Percentiles rank a stretch among this genome's conserved stretches.
phyloP scores from a whole-genome alignment of 208 protist genomes.

The Porcisia deanei region DNA sequence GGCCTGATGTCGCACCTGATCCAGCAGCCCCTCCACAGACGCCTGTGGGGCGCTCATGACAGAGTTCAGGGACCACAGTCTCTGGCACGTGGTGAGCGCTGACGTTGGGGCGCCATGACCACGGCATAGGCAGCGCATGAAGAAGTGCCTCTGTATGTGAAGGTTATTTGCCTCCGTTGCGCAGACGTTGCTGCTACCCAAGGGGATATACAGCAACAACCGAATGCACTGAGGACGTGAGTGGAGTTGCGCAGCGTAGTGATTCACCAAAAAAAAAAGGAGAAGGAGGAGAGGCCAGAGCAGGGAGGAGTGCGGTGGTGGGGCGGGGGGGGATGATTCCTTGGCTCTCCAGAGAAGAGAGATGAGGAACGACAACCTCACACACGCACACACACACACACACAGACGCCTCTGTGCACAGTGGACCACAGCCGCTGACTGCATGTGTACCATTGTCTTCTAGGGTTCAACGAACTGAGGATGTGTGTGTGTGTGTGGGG shows the following conservation, averaged over 20 bases:
- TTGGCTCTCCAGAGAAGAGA: neutral
- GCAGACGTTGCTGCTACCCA: neutral
- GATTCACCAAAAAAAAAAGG: neutral
- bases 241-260: neutral
- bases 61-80: conserved; percentile 11
- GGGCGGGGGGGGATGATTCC: neutral
- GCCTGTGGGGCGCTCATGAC: neutral
- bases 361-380: neutral
- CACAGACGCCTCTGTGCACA: neutral
- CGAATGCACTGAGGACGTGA: neutral
- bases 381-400: neutral
- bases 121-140: conserved; percentile 2
- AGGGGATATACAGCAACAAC: neutral
- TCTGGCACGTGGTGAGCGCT: neutral
- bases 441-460: neutral
- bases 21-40: conserved; percentile 8
- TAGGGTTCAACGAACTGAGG: neutral
- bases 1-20: conserved; percentile 1
- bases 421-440: neutral
- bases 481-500: no score
- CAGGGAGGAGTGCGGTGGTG: neutral
- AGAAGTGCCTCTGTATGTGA: neutral
- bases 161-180: neutral
- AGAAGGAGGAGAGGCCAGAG: neutral
- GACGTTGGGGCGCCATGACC: neutral